Base-by-base conservation (phyloP, 352 stramenopile genomes). In the Globisporangium parvum region DNA sequence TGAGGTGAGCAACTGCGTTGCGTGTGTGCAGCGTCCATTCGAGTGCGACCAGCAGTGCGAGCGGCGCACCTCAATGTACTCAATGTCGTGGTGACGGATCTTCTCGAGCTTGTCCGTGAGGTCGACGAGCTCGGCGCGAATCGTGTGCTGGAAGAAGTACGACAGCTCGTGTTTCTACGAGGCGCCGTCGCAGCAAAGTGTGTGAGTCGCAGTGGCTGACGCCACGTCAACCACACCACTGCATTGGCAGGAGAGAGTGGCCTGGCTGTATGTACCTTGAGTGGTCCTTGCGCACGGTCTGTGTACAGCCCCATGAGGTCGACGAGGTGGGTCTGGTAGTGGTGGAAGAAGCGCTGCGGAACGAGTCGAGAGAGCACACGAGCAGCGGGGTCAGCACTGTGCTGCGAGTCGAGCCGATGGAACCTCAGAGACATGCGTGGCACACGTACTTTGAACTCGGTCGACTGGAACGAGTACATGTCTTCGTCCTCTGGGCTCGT, bases 271-370 rank as follows among this genome's bases (percentile, higher is more conserved):
- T 28, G 33, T 66, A 91, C 79, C 71, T 79, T 81, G 12, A 72
- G 63, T 12, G 82, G 76, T 9, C 82, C 79, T 42, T 77, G 70
- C 6, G 77, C 82, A 45, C 77, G 73, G 21, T 88, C 76, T 4
- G 77, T 86, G 62, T 87, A 92, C 47, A 78, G 62, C 12, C 72
- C 70, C 65, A 92, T 88, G 26, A 92, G 47, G 28, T 90, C 74
- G 49, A 83, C 80, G 37, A 92, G 47, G 55, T 79, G 71, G 6
- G 65, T 61, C 65, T 92, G 82, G 44, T 89, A 92, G 45, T 83
- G 65, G 47, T 81, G 70, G 53, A 85, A 90, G 55, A 92, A 92
- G 23, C 76, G 69, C 82, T 92, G 41, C 11, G 39, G 6, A 21
- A 23, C 11, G 24, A 23, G 35, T 11, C 10, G 11, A 45, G 35